Evolutionary conservation across 768 basidiomycete genomes (phyloP).

Genomic region (Lyophyllum atratum): DNA sequence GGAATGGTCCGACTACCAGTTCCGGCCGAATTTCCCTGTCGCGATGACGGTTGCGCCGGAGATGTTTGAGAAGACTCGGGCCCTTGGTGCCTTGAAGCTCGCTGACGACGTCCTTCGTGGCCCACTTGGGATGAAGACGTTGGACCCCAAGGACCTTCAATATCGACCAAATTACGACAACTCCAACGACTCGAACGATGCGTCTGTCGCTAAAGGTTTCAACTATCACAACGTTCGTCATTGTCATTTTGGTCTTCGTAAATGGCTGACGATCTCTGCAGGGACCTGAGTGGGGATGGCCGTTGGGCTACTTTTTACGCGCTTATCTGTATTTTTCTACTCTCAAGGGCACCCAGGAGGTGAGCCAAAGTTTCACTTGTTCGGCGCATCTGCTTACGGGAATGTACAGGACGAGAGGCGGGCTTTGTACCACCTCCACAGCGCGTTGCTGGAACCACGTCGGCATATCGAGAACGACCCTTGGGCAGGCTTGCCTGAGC

Average conservation of each 20-base stretch:
- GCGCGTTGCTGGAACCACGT: slow-evolving; percentile 68
- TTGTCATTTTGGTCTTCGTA: neutral
- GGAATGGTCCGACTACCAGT: slow-evolving; percentile 98
- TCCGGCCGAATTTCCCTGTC: slow-evolving; percentile 91
- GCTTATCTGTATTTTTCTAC: slow-evolving; percentile 91
- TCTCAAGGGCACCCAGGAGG: slow-evolving; percentile 60
- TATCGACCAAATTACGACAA: slow-evolving; percentile 95
- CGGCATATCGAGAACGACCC: slow-evolving; percentile 75
- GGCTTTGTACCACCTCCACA: slow-evolving; percentile 82
- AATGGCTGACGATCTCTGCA: slow-evolving; percentile 31
- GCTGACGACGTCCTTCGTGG: slow-evolving; percentile 81
- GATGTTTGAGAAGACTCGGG: slow-evolving; percentile 81
- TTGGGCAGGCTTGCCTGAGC: slow-evolving; percentile 94
- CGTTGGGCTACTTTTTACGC: slow-evolving; percentile 91
- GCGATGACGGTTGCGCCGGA: slow-evolving; percentile 98
- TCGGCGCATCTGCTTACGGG: neutral
- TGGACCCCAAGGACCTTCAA: slow-evolving; percentile 85
- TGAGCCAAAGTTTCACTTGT: slow-evolving; percentile 46
- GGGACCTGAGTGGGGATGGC: slow-evolving; percentile 97
- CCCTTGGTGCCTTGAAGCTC: slow-evolving; percentile 76
- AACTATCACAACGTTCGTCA: slow-evolving; percentile 86
- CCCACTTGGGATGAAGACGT: slow-evolving; percentile 95
- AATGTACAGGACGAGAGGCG: slow-evolving; percentile 56
- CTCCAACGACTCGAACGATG: slow-evolving; percentile 86
- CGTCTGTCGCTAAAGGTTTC: slow-evolving; percentile 84